phyloP scores from a whole-genome alignment of 768 basidiomycete genomes.

The Lepiota brunneoincarnata region DNA sequence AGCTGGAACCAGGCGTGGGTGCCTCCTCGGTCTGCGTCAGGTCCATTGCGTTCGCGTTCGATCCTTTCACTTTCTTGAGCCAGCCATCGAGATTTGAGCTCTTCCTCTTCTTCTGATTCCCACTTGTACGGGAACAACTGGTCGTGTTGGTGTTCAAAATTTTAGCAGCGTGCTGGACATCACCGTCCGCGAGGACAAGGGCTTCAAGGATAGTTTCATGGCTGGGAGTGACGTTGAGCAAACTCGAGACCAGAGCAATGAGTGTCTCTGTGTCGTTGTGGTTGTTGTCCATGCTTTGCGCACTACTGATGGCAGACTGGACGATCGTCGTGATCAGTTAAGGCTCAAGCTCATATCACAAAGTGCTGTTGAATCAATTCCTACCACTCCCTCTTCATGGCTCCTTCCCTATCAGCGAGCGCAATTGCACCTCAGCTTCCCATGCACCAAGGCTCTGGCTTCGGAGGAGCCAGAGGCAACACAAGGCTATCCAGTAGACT shows the following conservation, averaged over 20 bases:
- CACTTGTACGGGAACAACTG: conserved; percentile 16
- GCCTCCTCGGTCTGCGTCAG: conserved; percentile 15
- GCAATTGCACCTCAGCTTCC: too few relatives aligned
- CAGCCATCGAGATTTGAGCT: conserved; percentile 50
- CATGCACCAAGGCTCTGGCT: too few relatives aligned
- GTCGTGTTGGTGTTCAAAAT: conserved; percentile 24
- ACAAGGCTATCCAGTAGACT: too few relatives aligned
- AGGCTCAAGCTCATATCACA: too few relatives aligned
- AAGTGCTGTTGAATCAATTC: too few relatives aligned
- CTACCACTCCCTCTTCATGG: too few relatives aligned
- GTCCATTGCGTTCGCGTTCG: conserved; percentile 12
- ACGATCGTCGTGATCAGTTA: too few relatives aligned
- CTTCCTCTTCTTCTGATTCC: conserved; percentile 47
- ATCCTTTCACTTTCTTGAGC: conserved; percentile 33
- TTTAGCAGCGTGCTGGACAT: conserved; percentile 50
- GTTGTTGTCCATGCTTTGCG: neutral
- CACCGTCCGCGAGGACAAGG: conserved; percentile 53
- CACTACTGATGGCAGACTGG: too few relatives aligned
- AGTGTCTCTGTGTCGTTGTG: conserved; percentile 62
- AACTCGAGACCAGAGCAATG: conserved; percentile 63
- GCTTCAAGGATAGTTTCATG: conserved; percentile 53
- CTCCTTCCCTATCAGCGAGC: too few relatives aligned
- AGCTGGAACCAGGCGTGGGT: conserved; percentile 2
- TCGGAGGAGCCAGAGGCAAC: too few relatives aligned
- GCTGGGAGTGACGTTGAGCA: conserved; percentile 35